phyloP scores from a whole-genome alignment of 2,329 filamentous ascomycete species.

The Cladosporium halotolerans region DNA sequence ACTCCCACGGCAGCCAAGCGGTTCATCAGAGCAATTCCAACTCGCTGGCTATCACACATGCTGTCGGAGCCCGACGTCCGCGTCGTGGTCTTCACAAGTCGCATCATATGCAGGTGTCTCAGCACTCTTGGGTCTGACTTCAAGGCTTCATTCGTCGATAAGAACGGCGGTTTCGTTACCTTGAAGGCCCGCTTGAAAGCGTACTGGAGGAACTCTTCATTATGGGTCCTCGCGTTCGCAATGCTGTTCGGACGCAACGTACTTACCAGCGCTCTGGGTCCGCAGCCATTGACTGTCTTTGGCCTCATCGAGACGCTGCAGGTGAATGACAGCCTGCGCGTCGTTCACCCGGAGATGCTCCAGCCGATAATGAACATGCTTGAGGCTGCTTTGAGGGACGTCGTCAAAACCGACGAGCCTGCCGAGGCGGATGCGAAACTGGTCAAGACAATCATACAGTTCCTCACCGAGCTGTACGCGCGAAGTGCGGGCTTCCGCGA shows the following conservation, averaged over 20 bases:
- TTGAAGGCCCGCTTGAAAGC: constrained; percentile 74
- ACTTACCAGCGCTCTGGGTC: constrained; percentile 59
- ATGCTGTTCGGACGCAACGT: constrained; percentile 83
- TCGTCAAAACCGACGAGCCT: constrained; percentile 52
- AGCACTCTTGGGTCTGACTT: constrained; percentile 77
- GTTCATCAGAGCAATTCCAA: constrained; percentile 90
- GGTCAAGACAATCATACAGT: constrained; percentile 69
- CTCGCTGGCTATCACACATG: constrained; percentile 73
- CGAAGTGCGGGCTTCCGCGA: constrained; percentile 74
- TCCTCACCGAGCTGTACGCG: constrained; percentile 71
- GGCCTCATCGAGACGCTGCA: constrained; percentile 67
- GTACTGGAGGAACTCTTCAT: constrained; percentile 79
- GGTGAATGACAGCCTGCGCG: constrained; percentile 51
- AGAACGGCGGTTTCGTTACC: constrained; percentile 81
- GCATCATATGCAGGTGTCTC: constrained; percentile 76
- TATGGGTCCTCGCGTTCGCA: constrained; percentile 86
- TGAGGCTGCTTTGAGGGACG: constrained; percentile 70
- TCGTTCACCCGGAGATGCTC: constrained; percentile 71
- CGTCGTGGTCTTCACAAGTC: constrained; percentile 72
- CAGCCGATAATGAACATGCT: constrained; percentile 80
- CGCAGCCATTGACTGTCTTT: constrained; percentile 64
- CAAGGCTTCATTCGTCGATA: constrained; percentile 76
- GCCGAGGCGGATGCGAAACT: constrained; percentile 51
- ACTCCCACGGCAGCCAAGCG: constrained; percentile 42
- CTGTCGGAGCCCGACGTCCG: constrained; percentile 80